Base-by-base conservation (phyloP, 805 yeast species). In the Pachysolen tannophilus region DNA sequence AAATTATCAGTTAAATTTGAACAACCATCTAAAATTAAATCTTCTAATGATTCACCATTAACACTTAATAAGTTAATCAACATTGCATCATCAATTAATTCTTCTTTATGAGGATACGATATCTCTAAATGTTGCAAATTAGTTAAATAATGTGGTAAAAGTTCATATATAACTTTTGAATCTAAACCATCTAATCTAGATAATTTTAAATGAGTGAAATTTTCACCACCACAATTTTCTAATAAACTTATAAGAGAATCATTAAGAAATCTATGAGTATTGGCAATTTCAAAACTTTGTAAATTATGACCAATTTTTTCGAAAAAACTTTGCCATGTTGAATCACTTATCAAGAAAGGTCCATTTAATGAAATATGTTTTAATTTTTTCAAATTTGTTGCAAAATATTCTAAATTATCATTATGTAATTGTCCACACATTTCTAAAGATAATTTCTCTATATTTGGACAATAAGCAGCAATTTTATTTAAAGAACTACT, bases 401-500 rank as follows among this genome's bases (percentile, higher is more conserved):
- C 69, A 41, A 71, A 74, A 50, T 85, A 82, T 13, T 63, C 51
- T 39, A 92, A 53, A 38, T 82, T 80, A 43, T 80, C 87, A 51
- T 83, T 83, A 46, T 82, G 86, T 27, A 92, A 60, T 46, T 83
- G 88, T 4, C 98, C 98, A 63, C 97, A 90, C 97, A 88, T 90
- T 39, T 77, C 75, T 30, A 92, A 60, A 0, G 79, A 79, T 29
- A 92, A 53, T 1, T 65, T 55, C 43, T 72, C 77, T 3, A 92
- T 42, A 19, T 78, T 65, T 0, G 96, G 95, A 45, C 95, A 84
- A 52, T 61, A 81, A 0, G 94, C 66, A 0, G 88, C 87, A 26
- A 92, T 74, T 43, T 75, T 67, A 46, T 72, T 70, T 41, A 79
- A 68, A 0, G 92, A 72, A 41, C 72, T 80, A 27, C 69, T 67